Evolutionary conservation across 805 yeast genomes (phyloP), one percentile per base, ranked within the genome.

Genomic region (Yamadazyma kitorensis): DNA sequence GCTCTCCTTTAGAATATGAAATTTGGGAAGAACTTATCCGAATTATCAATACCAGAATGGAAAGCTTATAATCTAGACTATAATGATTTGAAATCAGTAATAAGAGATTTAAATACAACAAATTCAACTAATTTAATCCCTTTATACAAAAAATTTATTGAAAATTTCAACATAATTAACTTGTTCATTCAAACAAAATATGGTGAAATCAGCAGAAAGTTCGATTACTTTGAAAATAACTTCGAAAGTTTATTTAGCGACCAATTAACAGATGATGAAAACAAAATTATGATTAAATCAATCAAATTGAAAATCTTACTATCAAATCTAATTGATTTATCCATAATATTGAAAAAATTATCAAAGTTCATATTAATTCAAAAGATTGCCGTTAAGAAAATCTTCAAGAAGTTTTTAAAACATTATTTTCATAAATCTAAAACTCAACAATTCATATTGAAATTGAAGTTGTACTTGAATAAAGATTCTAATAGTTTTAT

Each of bases 1-100:
- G n/a, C n/a, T n/a, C n/a, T n/a, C n/a, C n/a, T n/a, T n/a, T n/a
- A n/a, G n/a, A n/a, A n/a, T n/a, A 89, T 89, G 98, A 91, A 87
- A 61, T 89, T 88, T 57, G 96, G 96, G 33, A 69, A 76, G 26
- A 88, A 83, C 50, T 70, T 89, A 15, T 66, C 74, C 34, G 78
- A 76, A 44, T 71, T 86, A 47, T 83, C 95, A 9, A 83, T 87
- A 16, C 87, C 89, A 2, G 93, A 86, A 62, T 89, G 98, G 97
- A 74, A 75, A 48, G 74, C 76, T 41, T 82, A 86, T 59, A 87
- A 89, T 56, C 70, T 89, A 25, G 88, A 86, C 51, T 89, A 89
- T 59, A 82, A 86, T 45, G 85, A 79, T 23, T 55, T 89, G 37
- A 89, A 88, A 57, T 59, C 61, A 4, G 68, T 73, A 28, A 86